Evolutionary conservation across 1,284 basidiomycete genomes (phyloP), one percentile per base, ranked within the genome.

Genomic region (Takashimella koratensis): DNA sequence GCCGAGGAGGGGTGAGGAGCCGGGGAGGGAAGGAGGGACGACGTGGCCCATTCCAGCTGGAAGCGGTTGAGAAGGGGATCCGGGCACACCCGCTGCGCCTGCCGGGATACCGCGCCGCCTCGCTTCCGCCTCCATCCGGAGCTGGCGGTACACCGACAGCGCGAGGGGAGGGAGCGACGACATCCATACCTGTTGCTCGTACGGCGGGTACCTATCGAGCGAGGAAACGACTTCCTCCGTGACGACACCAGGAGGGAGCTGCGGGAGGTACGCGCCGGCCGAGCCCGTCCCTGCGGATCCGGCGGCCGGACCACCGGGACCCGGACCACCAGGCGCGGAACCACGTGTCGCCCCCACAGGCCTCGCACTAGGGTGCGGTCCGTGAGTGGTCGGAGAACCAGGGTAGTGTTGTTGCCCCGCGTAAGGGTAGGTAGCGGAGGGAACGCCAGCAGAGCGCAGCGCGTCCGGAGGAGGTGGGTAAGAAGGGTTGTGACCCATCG

Each of bases 221-320:
- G 63, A 65, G 11, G 68, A 61, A 0, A 74, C 74, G 6, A 76
- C 61, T 30, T 74, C 71, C 42, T 71, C 71, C 3, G 67, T 73
- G 13, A 74, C 68, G 21, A 70, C 60, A 10, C 71, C 69, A 12
- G 57, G 64, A 0, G 71, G 73, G 16, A 76, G 56, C 19, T 68
- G 65, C 2, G 69, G 67, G 11, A 69, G 62, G 54, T 63, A 70
- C 5, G 56, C 40, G n/a, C n/a, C n/a, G 3, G 21, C 50, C 2
- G 52, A 20, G 16, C 30, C 30, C 10, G 30, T 8, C 16, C 30
- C 39, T 49, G 52, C 36, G 43, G 30, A 0, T 19, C 36, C 2
- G 39, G 53, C 21, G 42, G 43, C 5, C 16, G 10, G 10, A 36
- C 16, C 16, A 8, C 10, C 8, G 8, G 8, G 30, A 36, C 30